These are phyloP conservation scores for Tuber calosporum DNA, from an alignment of 495 filamentous ascomycete genomes.

Conservation along the genomic window DNA sequence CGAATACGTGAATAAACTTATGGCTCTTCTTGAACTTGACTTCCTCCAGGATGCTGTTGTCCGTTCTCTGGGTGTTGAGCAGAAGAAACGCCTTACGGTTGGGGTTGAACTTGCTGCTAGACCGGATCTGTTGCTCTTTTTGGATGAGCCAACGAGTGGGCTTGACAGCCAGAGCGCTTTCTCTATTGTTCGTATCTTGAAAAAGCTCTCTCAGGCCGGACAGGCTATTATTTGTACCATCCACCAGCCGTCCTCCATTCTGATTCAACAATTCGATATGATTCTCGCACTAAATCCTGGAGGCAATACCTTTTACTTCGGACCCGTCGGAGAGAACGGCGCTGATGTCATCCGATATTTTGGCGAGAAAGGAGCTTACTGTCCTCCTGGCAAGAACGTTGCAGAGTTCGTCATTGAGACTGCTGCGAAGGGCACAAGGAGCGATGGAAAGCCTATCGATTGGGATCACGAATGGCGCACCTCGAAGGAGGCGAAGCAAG, in stretches of 20 bases:
- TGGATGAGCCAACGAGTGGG: conserved; percentile 72
- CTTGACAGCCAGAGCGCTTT: conserved; percentile 75
- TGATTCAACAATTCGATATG: conserved; percentile 67
- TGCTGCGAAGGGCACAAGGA: conserved; percentile 52
- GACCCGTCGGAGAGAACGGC: conserved; percentile 57
- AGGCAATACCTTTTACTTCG: conserved; percentile 67
- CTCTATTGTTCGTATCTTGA: conserved; percentile 71
- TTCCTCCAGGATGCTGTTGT: conserved; percentile 51
- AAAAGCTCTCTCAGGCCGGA: conserved; percentile 65
- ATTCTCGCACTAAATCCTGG: conserved; percentile 62
- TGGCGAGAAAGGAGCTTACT: conserved; percentile 53
- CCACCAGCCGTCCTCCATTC: conserved; percentile 52
- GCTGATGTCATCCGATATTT: conserved; percentile 60
- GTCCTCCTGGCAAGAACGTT: conserved; percentile 61
- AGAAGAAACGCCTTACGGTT: conserved; percentile 70
- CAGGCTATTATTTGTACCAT: conserved; percentile 74
- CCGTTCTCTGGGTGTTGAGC: conserved; percentile 46
- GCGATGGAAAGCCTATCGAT: conserved; percentile 53
- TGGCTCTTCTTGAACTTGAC: conserved; percentile 53
- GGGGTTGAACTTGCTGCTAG: conserved; percentile 84
- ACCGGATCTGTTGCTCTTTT: conserved; percentile 67
- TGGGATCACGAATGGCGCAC: conserved; percentile 65
- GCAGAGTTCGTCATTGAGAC: conserved; percentile 85
- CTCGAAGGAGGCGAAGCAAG: conserved; percentile 49
- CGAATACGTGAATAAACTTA: conserved; percentile 57